A percentile compares a stretch with the other conserved stretches of the same genome.
Conservation (phyloP, 306 rosid species). For the Arachis hypogaea region DNA sequence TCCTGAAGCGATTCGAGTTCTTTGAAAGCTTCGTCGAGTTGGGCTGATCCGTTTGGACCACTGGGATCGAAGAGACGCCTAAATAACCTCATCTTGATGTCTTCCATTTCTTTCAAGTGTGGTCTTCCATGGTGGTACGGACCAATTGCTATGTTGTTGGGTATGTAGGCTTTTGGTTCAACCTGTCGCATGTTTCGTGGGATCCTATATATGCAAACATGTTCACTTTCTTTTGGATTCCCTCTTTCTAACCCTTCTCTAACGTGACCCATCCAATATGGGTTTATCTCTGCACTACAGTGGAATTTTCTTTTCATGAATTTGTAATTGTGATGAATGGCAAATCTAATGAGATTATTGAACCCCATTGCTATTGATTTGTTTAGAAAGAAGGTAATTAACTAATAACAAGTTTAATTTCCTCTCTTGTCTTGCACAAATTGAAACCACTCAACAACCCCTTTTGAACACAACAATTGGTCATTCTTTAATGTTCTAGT, state of each 20-base stretch:
- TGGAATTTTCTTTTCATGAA: constrained; percentile 24
- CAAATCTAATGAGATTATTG: not conserved
- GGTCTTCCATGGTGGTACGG: constrained; percentile 42
- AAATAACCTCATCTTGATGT: constrained; percentile 29
- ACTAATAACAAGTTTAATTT: no score
- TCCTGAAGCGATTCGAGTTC: constrained; percentile 35
- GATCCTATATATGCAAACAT: constrained; percentile 38
- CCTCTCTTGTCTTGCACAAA: not conserved
- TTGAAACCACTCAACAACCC: not conserved
- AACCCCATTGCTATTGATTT: constrained; percentile 1
- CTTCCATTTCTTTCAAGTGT: constrained; percentile 31
- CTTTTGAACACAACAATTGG: not conserved
- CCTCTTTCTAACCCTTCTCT: constrained; percentile 30
- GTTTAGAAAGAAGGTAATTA: not conserved
- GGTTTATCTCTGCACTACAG: not conserved
- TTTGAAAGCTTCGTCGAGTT: constrained; percentile 31
- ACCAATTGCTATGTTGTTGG: constrained; percentile 47
- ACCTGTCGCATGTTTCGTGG: constrained; percentile 26
- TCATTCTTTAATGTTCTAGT: constrained; percentile 20
- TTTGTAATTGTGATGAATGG: constrained; percentile 7
- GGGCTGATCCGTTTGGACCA: not conserved
- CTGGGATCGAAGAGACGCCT: constrained; percentile 26
- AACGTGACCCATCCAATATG: constrained; percentile 33
- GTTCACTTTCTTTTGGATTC: not conserved
- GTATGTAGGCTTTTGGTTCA: constrained; percentile 39